Evolutionary conservation across 2,329 filamentous ascomycete genomes (phyloP).

Genomic region (Fusarium gaditjirri): DNA sequence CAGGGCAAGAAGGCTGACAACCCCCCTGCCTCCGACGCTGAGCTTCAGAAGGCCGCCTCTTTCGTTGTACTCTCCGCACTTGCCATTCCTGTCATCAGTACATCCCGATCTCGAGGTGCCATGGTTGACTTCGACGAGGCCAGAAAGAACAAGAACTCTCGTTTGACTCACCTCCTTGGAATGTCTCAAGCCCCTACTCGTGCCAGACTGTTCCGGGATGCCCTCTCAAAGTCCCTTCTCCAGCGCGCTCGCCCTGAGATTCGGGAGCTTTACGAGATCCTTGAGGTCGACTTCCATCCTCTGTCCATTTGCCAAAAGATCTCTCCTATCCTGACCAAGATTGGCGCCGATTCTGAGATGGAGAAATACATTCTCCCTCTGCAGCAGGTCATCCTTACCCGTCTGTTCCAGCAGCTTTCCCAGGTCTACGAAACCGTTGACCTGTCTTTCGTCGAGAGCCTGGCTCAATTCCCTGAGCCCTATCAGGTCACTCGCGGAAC

Average conservation of each 20-base stretch:
- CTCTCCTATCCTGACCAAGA: slow-evolving; percentile 92
- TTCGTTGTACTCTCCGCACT: slow-evolving; percentile 95
- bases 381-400: slow-evolving; percentile 97
- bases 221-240: slow-evolving; percentile 91
- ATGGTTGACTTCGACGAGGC: slow-evolving; percentile 97
- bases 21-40: slow-evolving; percentile 86
- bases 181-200: slow-evolving; percentile 92
- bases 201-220: slow-evolving; percentile 92
- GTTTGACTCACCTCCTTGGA: slow-evolving; percentile 93
- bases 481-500: slow-evolving; percentile 91
- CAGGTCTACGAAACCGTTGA: slow-evolving; percentile 99
- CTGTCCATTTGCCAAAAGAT: slow-evolving; percentile 99
- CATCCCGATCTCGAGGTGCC: slow-evolving; percentile 91
- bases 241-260: slow-evolving; percentile 95
- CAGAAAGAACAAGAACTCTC: slow-evolving; percentile 98
- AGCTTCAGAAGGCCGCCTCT: slow-evolving; percentile 93
- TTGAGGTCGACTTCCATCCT: slow-evolving; percentile 99
- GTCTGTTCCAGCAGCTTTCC: slow-evolving; percentile 97
- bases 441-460: slow-evolving; percentile 89
- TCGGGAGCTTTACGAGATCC: slow-evolving; percentile 95
- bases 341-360: slow-evolving; percentile 94
- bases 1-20: slow-evolving; percentile 95
- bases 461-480: slow-evolving; percentile 95
- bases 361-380: slow-evolving; percentile 95
- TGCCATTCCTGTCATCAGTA: slow-evolving; percentile 99